A percentile compares a stretch with the other conserved stretches of the same genome.
Evolutionary conservation across 179 eudicot species (phyloP).

Genomic region (Gypsophila paniculata): DNA sequence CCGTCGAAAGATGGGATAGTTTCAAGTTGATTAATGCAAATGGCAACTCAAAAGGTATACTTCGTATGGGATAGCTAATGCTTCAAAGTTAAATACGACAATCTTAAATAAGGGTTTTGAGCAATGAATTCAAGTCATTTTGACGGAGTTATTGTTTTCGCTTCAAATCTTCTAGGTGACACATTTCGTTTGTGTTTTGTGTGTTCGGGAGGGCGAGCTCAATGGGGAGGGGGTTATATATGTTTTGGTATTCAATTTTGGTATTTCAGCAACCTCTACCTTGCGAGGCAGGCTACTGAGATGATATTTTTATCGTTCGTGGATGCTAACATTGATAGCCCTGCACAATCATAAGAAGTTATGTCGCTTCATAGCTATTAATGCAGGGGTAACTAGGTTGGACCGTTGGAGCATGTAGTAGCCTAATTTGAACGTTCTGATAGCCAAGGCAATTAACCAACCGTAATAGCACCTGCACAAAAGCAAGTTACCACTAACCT

Average conservation of each 20-base stretch:
- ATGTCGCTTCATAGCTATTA: too few species aligned
- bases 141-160: background rate
- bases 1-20: conserved; percentile 22
- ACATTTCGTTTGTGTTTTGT: background rate
- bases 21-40: conserved; percentile 30
- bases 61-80: too few species aligned
- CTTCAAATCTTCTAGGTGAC: background rate
- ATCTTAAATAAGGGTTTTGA: background rate
- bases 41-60: conserved; percentile 9
- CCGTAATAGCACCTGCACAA: background rate
- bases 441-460: background rate
- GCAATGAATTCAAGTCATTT: background rate
- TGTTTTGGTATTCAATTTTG: background rate
- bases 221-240: background rate
- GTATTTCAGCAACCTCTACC: too few species aligned
- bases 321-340: too few species aligned
- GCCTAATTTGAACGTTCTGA: too few species aligned
- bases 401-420: too few species aligned
- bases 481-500: too few species aligned
- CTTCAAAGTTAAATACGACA: background rate
- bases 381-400: too few species aligned
- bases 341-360: too few species aligned
- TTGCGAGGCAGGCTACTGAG: too few species aligned
- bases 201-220: background rate
- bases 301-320: too few species aligned